Conservation (phyloP, 768 basidiomycete species). For the Leccinum aurantiacum region DNA sequence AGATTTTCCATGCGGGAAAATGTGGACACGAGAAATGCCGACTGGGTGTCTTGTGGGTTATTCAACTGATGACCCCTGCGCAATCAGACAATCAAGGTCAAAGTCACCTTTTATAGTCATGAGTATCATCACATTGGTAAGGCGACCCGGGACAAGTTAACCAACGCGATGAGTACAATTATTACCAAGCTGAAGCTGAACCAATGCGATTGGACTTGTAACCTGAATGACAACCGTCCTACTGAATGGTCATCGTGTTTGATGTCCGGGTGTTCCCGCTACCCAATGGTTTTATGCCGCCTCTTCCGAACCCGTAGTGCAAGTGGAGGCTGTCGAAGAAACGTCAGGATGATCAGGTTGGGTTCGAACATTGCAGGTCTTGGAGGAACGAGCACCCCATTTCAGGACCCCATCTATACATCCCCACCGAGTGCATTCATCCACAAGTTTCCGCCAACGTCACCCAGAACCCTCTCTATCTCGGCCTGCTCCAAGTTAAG, state of each 20-base stretch:
- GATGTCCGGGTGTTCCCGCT: neutral
- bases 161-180: neutral
- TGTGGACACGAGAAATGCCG: neutral
- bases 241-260: neutral
- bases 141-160: neutral
- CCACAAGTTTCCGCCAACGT: conserved; percentile 72
- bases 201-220: neutral
- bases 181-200: neutral
- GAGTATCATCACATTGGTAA: neutral
- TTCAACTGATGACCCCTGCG: neutral
- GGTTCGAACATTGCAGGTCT: conserved; percentile 1
- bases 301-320: neutral
- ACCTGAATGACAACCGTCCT: neutral
- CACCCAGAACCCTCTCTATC: conserved; percentile 81
- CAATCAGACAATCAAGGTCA: neutral
- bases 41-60: neutral
- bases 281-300: neutral
- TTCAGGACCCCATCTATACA: conserved; percentile 7
- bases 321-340: neutral
- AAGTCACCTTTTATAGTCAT: no score
- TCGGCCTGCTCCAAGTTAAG: conserved; percentile 84
- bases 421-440: conserved; percentile 44
- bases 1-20: neutral
- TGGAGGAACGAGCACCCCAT: neutral
- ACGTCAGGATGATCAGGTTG: neutral